A percentile compares a stretch with the other conserved stretches of the same genome.
Conservation (phyloP, 495 filamentous ascomycete genomes). For the Neurospora tetraspora region DNA sequence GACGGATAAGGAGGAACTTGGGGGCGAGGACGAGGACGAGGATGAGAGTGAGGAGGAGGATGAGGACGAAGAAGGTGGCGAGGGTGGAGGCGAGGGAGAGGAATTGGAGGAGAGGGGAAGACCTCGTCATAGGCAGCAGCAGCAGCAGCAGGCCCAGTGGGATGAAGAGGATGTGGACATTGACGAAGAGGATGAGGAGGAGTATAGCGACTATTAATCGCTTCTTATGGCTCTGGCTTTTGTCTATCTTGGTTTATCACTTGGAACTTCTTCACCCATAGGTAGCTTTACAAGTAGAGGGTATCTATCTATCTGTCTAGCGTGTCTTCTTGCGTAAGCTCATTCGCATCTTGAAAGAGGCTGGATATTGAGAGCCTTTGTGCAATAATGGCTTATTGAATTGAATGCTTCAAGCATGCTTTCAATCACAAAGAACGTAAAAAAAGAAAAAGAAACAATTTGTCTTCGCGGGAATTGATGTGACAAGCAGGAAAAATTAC, state of each 20-base stretch:
- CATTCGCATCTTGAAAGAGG: not conserved
- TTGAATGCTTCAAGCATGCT: not conserved
- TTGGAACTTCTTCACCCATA: not conserved
- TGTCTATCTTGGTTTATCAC: not conserved
- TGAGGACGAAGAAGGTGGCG: conserved; percentile 1
- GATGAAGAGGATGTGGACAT: not conserved
- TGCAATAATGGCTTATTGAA: not conserved
- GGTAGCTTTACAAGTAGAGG: not conserved
- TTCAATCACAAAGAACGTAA: not conserved
- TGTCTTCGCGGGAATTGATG: too few species aligned
- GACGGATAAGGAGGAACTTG: conserved; percentile 8
- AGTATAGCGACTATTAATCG: conserved; percentile 6
- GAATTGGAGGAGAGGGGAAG: not conserved
- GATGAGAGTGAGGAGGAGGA: conserved; percentile 6
- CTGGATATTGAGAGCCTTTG: not conserved
- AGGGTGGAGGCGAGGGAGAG: not conserved
- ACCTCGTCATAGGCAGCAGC: not conserved
- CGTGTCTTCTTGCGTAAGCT: not conserved
- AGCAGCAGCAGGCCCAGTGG: not conserved
- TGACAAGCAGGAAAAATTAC: not conserved
- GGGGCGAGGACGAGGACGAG: conserved; percentile 10
- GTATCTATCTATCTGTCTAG: not conserved
- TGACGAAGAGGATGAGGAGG: not conserved
- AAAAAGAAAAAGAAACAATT: not conserved
- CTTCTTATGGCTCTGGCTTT: not conserved